Conservation (phyloP, 1,284 basidiomycete species). For the Puccinia coronata region DNA sequence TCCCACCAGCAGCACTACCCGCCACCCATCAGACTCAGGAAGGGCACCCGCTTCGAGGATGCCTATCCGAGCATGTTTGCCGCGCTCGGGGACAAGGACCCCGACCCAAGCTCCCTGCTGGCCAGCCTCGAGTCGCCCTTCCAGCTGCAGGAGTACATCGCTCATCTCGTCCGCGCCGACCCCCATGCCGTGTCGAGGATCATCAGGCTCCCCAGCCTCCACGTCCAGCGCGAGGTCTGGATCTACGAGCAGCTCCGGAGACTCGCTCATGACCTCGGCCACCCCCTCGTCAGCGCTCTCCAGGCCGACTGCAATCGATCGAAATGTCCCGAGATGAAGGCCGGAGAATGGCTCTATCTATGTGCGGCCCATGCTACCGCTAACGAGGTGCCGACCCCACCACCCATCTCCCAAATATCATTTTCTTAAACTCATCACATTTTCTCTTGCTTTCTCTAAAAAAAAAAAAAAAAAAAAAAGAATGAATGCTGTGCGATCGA, state of each 20-base stretch:
- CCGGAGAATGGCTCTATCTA: conserved; percentile 92
- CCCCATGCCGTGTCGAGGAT: conserved; percentile 84
- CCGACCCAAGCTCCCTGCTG: conserved; percentile 55
- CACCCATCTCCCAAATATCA: conserved; percentile 73
- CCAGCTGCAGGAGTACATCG: conserved; percentile 92
- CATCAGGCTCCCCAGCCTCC: conserved; percentile 68
- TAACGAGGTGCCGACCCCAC: conserved; percentile 64
- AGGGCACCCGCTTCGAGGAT: conserved; percentile 27
- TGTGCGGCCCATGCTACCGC: conserved; percentile 76
- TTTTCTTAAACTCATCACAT: conserved; percentile 33
- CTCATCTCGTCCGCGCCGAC: conserved; percentile 77
- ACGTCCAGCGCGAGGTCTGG: conserved; percentile 77
- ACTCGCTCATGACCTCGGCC: conserved; percentile 84
- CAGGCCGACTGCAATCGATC: conserved; percentile 78
- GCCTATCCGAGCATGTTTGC: conserved; percentile 49
- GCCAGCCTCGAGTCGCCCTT: conserved; percentile 76
- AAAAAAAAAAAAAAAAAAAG: no score
- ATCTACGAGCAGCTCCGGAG: conserved; percentile 91
- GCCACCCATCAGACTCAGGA: conserved; percentile 31
- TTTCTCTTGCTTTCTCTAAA: conserved; percentile 16
- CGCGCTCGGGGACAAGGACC: conserved; percentile 46
- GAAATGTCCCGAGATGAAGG: conserved; percentile 94
- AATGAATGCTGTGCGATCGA: conserved; percentile 95
- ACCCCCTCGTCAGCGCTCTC: conserved; percentile 81
- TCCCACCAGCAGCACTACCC: conserved; percentile 13